Conservation (phyloP, 176 grass and related monocot genomes). For the Raddia distichophylla region DNA sequence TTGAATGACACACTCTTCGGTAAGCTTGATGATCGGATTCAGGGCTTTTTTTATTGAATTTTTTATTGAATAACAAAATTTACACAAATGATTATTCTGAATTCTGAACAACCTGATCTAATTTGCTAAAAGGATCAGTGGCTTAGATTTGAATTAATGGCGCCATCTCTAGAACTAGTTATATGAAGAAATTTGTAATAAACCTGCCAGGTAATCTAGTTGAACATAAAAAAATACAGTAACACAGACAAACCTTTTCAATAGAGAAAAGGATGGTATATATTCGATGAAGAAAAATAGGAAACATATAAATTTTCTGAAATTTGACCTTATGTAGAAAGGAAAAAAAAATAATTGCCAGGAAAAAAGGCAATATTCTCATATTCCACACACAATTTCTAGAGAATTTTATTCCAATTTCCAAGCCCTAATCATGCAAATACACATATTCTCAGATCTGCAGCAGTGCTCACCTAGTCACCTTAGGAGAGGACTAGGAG, state of each 20-base stretch:
- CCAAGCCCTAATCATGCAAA: too few species aligned
- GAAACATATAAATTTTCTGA: not conserved
- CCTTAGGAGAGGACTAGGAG: too few species aligned
- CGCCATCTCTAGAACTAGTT: not conserved
- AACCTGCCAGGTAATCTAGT: not conserved
- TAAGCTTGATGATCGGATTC: slow-evolving; percentile 37
- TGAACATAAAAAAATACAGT: not conserved
- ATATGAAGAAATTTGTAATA: not conserved
- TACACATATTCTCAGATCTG: too few species aligned
- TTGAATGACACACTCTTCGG: slow-evolving; percentile 42
- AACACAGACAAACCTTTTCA: not conserved
- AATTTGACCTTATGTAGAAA: not conserved
- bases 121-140: not conserved
- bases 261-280: not conserved
- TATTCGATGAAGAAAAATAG: not conserved
- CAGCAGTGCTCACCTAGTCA: too few species aligned
- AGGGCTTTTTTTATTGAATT: not conserved
- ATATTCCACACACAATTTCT: not conserved
- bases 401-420: not conserved
- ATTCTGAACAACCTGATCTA: not conserved
- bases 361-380: not conserved
- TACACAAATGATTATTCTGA: not conserved
- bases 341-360: not conserved
- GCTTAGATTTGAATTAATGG: not conserved
- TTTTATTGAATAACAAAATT: not conserved